These are phyloP conservation scores for Schwanniomyces polymorphus DNA, from an alignment of 805 yeast species.

Conservation along the genomic window DNA sequence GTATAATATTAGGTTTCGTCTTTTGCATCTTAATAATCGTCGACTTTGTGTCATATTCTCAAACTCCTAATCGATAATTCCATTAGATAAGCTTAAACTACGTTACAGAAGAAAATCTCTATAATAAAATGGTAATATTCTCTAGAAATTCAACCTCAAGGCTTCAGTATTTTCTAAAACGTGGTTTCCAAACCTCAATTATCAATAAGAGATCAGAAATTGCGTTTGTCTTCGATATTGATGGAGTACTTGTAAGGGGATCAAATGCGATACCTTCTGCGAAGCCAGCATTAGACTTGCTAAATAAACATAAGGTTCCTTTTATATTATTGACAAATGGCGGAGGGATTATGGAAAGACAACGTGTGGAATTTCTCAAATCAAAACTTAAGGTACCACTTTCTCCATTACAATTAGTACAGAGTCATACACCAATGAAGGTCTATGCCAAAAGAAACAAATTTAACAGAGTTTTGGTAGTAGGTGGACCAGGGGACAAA, in stretches of 20 bases:
- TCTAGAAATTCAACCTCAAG: background rate
- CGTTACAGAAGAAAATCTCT: background rate
- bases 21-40: too few relatives aligned
- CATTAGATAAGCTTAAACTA: too few relatives aligned
- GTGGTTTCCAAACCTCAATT: background rate
- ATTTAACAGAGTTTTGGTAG: slow-evolving; percentile 66
- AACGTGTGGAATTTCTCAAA: slow-evolving; percentile 56
- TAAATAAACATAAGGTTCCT: slow-evolving; percentile 61
- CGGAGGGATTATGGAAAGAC: slow-evolving; percentile 72
- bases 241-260: slow-evolving; percentile 86
- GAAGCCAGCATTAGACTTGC: slow-evolving; percentile 51
- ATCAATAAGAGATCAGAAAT: slow-evolving; percentile 7
- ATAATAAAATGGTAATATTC: background rate
- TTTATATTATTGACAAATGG: slow-evolving; percentile 88
- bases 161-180: background rate
- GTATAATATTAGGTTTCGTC: too few relatives aligned
- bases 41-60: too few relatives aligned
- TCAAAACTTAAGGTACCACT: slow-evolving; percentile 44
- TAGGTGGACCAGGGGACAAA: slow-evolving; percentile 76
- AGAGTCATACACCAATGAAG: slow-evolving; percentile 84
- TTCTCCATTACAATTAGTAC: slow-evolving; percentile 68
- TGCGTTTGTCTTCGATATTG: slow-evolving; percentile 57
- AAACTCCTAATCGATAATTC: too few relatives aligned
- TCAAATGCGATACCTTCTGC: slow-evolving; percentile 66
- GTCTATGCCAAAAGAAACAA: slow-evolving; percentile 47